These are phyloP conservation scores for Ophiostoma fasciatum DNA, from an alignment of 2,329 filamentous ascomycete genomes.

Conservation along the genomic window DNA sequence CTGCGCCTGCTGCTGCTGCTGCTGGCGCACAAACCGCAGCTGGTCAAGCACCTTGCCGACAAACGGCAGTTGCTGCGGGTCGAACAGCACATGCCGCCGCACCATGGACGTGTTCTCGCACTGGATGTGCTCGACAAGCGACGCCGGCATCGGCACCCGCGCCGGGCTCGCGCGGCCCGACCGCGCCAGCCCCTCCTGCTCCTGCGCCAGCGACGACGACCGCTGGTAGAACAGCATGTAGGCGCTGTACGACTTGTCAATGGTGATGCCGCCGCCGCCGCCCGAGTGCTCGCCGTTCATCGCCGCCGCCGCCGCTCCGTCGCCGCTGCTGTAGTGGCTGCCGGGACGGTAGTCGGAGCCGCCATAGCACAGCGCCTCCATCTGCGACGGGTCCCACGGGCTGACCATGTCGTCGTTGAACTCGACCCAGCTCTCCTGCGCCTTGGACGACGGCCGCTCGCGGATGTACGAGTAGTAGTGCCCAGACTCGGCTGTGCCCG, in stretches of 20 bases:
- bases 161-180: constrained; percentile 23
- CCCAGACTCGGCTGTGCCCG: constrained; percentile 81
- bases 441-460: constrained; percentile 47
- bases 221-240: constrained; percentile 98
- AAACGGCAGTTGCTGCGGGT: constrained; percentile 55
- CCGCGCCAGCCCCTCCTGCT: constrained; percentile 31
- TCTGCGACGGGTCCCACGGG: constrained; percentile 56
- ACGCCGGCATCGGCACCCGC: constrained; percentile 28
- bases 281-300: no score
- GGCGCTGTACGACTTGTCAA: constrained; percentile 66
- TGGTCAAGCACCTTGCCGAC: constrained; percentile 46
- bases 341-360: constrained; percentile 39
- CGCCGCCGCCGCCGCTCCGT: no score
- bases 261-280: constrained; percentile 30
- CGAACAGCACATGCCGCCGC: constrained; percentile 65
- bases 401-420: constrained; percentile 86
- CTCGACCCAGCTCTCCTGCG: constrained; percentile 55
- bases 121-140: constrained; percentile 44
- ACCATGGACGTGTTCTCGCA: constrained; percentile 60
- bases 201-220: constrained; percentile 44
- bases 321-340: constrained; percentile 29
- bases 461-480: constrained; percentile 97
- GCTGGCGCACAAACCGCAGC: constrained; percentile 33
- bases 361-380: constrained; percentile 71
- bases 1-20: no score